These are phyloP conservation scores for Candida dendrica DNA, from an alignment of 805 yeast species.

Conservation along the genomic window DNA sequence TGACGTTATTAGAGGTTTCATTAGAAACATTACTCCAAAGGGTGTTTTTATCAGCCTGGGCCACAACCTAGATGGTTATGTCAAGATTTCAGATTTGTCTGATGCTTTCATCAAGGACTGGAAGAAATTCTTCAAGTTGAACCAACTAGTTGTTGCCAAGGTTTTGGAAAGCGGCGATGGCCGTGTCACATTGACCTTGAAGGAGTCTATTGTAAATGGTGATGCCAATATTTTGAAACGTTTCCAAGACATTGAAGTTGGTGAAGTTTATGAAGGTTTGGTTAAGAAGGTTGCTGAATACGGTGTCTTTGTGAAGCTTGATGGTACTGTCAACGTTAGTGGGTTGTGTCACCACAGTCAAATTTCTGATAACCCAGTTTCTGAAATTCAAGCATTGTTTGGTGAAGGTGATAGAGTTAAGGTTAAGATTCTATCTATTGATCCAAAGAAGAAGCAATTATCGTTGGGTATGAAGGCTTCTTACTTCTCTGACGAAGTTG, in stretches of 20 bases:
- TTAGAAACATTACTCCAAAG: slow-evolving; percentile 63
- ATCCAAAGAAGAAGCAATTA: slow-evolving; percentile 60
- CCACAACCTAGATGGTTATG: slow-evolving; percentile 65
- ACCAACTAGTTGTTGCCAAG: slow-evolving; percentile 72
- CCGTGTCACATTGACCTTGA: slow-evolving; percentile 69
- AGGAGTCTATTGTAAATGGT: slow-evolving; percentile 75
- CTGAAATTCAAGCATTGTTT: slow-evolving; percentile 58
- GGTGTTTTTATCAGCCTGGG: slow-evolving; percentile 79
- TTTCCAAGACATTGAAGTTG: slow-evolving; percentile 62
- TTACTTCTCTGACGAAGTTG: slow-evolving; percentile 48
- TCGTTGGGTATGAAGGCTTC: slow-evolving; percentile 95
- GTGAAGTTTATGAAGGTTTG: slow-evolving; percentile 69
- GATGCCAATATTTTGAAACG: slow-evolving; percentile 48
- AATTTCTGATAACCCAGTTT: slow-evolving; percentile 63
- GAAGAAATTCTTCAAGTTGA: slow-evolving; percentile 66
- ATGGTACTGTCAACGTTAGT: slow-evolving; percentile 63
- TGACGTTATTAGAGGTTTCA: slow-evolving; percentile 72
- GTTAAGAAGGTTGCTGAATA: slow-evolving; percentile 74
- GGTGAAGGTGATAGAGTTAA: slow-evolving; percentile 88
- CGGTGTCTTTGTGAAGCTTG: slow-evolving; percentile 85
- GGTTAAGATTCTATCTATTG: slow-evolving; percentile 65
- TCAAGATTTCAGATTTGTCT: slow-evolving; percentile 72
- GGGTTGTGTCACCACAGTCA: slow-evolving; percentile 87
- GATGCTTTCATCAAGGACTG: slow-evolving; percentile 81
- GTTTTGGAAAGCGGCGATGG: slow-evolving; percentile 58